Conservation (phyloP, 2,329 filamentous ascomycete species). For the Stagonosporopsis tanaceti region DNA sequence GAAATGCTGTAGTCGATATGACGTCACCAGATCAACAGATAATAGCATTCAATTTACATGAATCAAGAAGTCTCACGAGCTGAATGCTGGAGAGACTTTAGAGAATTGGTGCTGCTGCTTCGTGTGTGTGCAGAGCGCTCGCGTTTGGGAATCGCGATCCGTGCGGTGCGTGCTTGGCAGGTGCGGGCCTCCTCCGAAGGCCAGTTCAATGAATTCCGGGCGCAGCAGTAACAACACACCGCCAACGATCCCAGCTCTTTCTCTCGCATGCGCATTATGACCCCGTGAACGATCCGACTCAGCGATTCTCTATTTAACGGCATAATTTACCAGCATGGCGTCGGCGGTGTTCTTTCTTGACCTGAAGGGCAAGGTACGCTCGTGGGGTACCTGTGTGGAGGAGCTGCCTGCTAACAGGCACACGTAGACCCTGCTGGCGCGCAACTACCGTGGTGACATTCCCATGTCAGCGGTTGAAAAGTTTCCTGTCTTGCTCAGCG, state of each 20-base stretch:
- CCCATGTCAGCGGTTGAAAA: constrained; percentile 99
- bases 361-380: constrained; percentile 94
- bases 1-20: neutral
- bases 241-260: constrained; percentile 8
- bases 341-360: constrained; percentile 98
- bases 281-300: constrained; percentile 19
- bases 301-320: constrained; percentile 9
- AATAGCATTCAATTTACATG: neutral
- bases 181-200: constrained; percentile 14
- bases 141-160: neutral
- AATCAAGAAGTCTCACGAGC: neutral
- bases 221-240: constrained; percentile 17
- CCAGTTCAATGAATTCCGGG: constrained; percentile 17
- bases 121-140: no score
- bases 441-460: constrained; percentile 98
- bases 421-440: constrained; percentile 88
- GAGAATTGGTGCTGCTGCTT: no score
- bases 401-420: constrained; percentile 38
- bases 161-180: constrained; percentile 13
- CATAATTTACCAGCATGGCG: constrained; percentile 70
- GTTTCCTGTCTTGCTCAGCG: constrained; percentile 92
- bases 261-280: constrained; percentile 30
- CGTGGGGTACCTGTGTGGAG: constrained; percentile 29
- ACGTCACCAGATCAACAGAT: neutral
- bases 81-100: no score